These are phyloP conservation scores for Monosporascus ibericus DNA, from an alignment of 2,329 filamentous ascomycete genomes.

Conservation along the genomic window DNA sequence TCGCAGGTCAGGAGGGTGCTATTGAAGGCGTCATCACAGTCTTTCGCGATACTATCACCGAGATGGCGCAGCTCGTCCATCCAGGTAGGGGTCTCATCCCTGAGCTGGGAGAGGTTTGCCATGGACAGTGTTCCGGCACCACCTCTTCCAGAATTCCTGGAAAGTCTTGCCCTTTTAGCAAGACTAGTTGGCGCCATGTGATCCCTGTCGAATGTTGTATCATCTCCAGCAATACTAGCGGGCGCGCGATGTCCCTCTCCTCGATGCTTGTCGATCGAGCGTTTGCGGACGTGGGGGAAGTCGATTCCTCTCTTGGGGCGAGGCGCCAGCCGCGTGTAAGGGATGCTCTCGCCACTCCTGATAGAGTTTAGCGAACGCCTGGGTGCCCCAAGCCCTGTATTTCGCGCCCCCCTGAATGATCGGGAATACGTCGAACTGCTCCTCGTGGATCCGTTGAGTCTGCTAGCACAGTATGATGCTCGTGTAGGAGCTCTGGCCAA, in stretches of 20 bases:
- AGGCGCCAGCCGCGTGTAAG: slow-evolving; percentile 35
- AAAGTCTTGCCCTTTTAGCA: slow-evolving; percentile 9
- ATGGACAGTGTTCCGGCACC: slow-evolving; percentile 15
- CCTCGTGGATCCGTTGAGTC: slow-evolving; percentile 29
- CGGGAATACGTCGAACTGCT: slow-evolving; percentile 25
- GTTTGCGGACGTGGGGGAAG: slow-evolving; percentile 44
- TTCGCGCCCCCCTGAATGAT: slow-evolving; percentile 16
- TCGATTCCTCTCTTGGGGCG: slow-evolving; percentile 49
- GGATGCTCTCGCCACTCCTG: slow-evolving; percentile 36
- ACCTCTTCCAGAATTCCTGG: slow-evolving; percentile 5
- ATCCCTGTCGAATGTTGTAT: slow-evolving; percentile 19
- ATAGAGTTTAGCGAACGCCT: slow-evolving; percentile 44
- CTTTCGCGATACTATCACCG: slow-evolving; percentile 78
- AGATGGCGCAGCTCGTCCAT: slow-evolving; percentile 78
- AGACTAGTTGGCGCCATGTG: slow-evolving; percentile 15
- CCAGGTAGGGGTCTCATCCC: slow-evolving; percentile 26
- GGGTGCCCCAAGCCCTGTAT: slow-evolving; percentile 28
- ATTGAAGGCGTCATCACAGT: slow-evolving; percentile 90
- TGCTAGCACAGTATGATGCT: slow-evolving; percentile 20
- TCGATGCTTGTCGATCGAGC: slow-evolving; percentile 13
- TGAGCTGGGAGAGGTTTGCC: slow-evolving; percentile 14
- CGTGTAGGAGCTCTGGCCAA: slow-evolving; percentile 19
- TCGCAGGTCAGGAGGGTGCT: slow-evolving; percentile 41
- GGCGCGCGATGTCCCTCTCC: slow-evolving; percentile 11
- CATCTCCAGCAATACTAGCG: slow-evolving; percentile 23